A percentile compares a stretch with the other conserved stretches of the same genome.
These are phyloP conservation scores for Fraxinus velutina DNA, from an alignment of 305 asterid species.

Conservation along the genomic window DNA sequence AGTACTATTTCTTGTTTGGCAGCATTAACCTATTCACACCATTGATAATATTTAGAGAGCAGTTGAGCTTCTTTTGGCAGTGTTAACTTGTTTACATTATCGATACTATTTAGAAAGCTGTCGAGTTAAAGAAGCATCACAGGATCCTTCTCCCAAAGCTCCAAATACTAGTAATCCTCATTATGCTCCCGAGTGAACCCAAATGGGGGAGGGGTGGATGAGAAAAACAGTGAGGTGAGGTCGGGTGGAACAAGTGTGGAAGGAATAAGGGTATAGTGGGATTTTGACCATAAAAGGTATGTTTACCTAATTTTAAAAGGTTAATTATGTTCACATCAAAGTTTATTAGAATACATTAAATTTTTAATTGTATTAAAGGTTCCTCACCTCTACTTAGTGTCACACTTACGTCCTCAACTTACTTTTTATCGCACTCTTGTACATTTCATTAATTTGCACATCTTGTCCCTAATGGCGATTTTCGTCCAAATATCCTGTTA, in stretches of 20 bases:
- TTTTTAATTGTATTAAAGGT: not conserved
- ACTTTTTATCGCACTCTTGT: not conserved
- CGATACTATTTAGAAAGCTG: not conserved
- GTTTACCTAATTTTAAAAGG: not conserved
- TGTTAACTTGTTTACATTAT: not conserved
- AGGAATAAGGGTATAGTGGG: not conserved
- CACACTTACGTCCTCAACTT: not conserved
- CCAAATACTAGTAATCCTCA: not conserved
- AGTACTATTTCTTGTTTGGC: not conserved
- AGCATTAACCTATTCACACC: not conserved
- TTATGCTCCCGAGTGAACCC: not conserved
- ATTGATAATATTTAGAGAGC: not conserved
- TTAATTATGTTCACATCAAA: not conserved
- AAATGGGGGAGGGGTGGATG: not conserved
- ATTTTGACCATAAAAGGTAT: not conserved
- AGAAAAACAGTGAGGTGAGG: not conserved
- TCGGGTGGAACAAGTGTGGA: not conserved
- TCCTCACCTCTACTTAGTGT: not conserved
- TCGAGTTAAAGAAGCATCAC: not conserved
- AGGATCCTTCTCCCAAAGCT: not conserved
- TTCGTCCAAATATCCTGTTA: not conserved
- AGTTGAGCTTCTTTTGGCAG: not conserved
- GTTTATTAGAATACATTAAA: not conserved
- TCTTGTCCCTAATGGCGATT: not conserved
- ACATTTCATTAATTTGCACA: not conserved